Conservation (phyloP, 164 flowering plant genomes). For the Santalum album region DNA sequence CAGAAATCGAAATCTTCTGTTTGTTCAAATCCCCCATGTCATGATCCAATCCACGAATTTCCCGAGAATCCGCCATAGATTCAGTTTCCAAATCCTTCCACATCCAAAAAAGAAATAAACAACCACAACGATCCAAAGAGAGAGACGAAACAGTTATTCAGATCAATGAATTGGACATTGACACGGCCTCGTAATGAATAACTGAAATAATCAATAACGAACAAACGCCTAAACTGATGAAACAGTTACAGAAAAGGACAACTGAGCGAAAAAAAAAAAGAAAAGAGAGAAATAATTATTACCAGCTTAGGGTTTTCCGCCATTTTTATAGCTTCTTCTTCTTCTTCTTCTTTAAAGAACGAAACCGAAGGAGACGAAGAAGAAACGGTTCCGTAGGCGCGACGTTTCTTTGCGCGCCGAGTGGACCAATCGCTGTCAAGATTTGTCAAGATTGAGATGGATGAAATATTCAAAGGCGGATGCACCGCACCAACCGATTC, state of each 20-base stretch:
- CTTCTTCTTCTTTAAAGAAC: too few species aligned
- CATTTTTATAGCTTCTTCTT: slow-evolving; percentile 12
- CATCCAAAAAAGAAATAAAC: too few species aligned
- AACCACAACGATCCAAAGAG: too few species aligned
- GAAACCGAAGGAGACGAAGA: too few species aligned
- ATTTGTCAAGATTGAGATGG: neutral
- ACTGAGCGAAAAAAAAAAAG: neutral
- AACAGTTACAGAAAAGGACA: slow-evolving; percentile 9
- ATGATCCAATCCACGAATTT: slow-evolving; percentile 12
- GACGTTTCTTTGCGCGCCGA: slow-evolving; percentile 6
- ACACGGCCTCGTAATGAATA: too few species aligned
- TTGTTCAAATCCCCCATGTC: slow-evolving; percentile 15
- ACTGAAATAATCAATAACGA: too few species aligned
- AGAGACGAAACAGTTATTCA: neutral
- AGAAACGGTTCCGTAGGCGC: too few species aligned
- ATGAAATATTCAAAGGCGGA: too few species aligned
- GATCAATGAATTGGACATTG: neutral
- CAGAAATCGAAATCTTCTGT: slow-evolving; percentile 17
- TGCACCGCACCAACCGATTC: neutral
- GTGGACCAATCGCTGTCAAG: neutral
- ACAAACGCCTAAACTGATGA: too few species aligned
- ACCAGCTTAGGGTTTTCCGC: slow-evolving; percentile 29
- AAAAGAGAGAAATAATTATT: slow-evolving; percentile 9
- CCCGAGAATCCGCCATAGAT: slow-evolving; percentile 3
- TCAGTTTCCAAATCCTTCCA: slow-evolving; percentile 11